A percentile compares a stretch with the other conserved stretches of the same genome.
Conservation (phyloP, 1,139 yeast genomes). For the Scheffersomyces lignicola region DNA sequence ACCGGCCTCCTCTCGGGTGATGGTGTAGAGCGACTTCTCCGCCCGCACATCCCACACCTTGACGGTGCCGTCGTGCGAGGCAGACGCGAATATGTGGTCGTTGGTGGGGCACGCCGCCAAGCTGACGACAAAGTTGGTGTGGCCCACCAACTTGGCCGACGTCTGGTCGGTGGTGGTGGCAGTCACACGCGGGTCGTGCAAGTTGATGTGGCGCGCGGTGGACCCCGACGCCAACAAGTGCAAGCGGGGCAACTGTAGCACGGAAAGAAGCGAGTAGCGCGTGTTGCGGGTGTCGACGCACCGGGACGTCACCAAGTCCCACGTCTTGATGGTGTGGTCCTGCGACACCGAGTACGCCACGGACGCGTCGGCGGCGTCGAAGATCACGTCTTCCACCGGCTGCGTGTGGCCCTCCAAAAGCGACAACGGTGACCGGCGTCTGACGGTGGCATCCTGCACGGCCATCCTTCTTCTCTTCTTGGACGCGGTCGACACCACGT, state of each 20-base stretch:
- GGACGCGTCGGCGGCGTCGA: slow-evolving; percentile 68
- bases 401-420: slow-evolving; percentile 77
- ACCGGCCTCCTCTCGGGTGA: slow-evolving; percentile 61
- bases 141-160: slow-evolving; percentile 75
- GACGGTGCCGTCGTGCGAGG: slow-evolving; percentile 93
- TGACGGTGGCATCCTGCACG: slow-evolving; percentile 69
- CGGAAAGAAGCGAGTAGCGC: slow-evolving; percentile 79
- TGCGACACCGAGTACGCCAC: slow-evolving; percentile 94
- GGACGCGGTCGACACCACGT: slow-evolving; percentile 71
- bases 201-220: slow-evolving; percentile 90
- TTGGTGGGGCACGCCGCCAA: slow-evolving; percentile 72
- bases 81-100: slow-evolving; percentile 81
- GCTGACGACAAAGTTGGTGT: slow-evolving; percentile 84
- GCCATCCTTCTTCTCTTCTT: slow-evolving; percentile 86
- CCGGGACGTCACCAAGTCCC: slow-evolving; percentile 88
- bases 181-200: slow-evolving; percentile 80
- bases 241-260: slow-evolving; percentile 63
- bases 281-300: slow-evolving; percentile 88
- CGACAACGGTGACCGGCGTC: slow-evolving; percentile 79
- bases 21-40: slow-evolving; percentile 80
- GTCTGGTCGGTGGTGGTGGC: slow-evolving; percentile 42
- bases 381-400: slow-evolving; percentile 83
- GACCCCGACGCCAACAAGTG: slow-evolving; percentile 88
- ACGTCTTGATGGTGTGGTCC: slow-evolving; percentile 91
- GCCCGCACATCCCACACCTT: slow-evolving; percentile 96